phyloP scores from a whole-genome alignment of 768 basidiomycete species.

The Collybia sordida region DNA sequence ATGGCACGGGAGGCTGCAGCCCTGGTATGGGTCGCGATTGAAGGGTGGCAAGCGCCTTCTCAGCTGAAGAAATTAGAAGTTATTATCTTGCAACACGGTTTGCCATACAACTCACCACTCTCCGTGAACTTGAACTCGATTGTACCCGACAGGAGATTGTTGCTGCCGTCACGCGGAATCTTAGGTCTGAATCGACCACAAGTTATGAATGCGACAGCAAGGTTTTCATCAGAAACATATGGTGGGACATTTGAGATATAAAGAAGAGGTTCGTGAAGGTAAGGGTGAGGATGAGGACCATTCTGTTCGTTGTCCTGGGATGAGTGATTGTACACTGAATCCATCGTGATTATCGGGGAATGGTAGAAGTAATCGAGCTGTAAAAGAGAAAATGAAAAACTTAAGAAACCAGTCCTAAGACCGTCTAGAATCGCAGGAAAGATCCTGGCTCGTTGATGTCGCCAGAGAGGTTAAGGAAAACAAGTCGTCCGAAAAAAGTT shows the following conservation, averaged over 20 bases:
- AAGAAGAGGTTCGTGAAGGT: slow-evolving; percentile 79
- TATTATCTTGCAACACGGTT: slow-evolving; percentile 5
- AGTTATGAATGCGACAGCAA: slow-evolving; percentile 69
- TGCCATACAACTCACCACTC: slow-evolving; percentile 55
- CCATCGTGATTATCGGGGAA: slow-evolving; percentile 39
- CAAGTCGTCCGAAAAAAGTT: slow-evolving; percentile 12
- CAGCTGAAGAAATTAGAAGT: slow-evolving; percentile 48
- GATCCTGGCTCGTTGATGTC: slow-evolving; percentile 22
- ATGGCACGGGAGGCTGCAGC: slow-evolving; percentile 52
- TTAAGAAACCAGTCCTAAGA: slow-evolving; percentile 8
- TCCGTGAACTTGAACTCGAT: slow-evolving; percentile 85
- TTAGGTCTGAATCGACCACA: slow-evolving; percentile 84
- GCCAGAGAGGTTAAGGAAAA: slow-evolving; percentile 19
- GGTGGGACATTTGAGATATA: slow-evolving; percentile 79
- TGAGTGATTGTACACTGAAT: slow-evolving; percentile 38
- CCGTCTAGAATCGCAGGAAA: slow-evolving; percentile 9
- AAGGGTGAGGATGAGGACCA: slow-evolving; percentile 67
- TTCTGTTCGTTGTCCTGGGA: slow-evolving; percentile 28
- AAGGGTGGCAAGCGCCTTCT: slow-evolving; percentile 84
- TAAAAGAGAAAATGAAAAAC: slow-evolving; percentile 13
- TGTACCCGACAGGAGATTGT: slow-evolving; percentile 59
- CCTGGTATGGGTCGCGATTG: slow-evolving; percentile 73
- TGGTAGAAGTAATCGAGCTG: slow-evolving; percentile 13
- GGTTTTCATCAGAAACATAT: slow-evolving; percentile 72
- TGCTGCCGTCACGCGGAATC: slow-evolving; percentile 60